Evolutionary conservation across 768 basidiomycete genomes (phyloP).

Genomic region (Candolleomyces eurysporus): DNA sequence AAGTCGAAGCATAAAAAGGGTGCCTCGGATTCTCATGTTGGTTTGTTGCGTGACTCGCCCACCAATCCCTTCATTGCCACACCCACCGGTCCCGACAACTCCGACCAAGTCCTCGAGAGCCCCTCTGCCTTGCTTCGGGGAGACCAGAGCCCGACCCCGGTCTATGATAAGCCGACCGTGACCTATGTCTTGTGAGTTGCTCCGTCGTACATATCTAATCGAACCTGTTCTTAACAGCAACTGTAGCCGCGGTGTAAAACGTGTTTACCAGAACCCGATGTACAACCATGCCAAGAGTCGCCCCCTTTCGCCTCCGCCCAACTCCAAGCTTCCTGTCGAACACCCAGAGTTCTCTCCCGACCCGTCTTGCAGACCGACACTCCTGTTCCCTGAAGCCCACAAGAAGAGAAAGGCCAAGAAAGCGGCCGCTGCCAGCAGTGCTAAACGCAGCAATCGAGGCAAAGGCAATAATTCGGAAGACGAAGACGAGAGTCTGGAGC

Average conservation of each 20-base stretch:
- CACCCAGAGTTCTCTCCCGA: slow-evolving; percentile 67
- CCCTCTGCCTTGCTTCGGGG: slow-evolving; percentile 15
- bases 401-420: slow-evolving; percentile 13
- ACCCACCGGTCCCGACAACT: slow-evolving; percentile 31
- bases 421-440: not conserved
- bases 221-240: not conserved
- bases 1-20: slow-evolving; percentile 32
- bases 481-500: slow-evolving; percentile 3
- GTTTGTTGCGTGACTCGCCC: slow-evolving; percentile 52
- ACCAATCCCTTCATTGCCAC: slow-evolving; percentile 68
- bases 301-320: slow-evolving; percentile 41
- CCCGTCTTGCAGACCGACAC: slow-evolving; percentile 51
- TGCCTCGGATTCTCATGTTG: slow-evolving; percentile 18
- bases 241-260: slow-evolving; percentile 64
- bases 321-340: slow-evolving; percentile 53
- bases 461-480: slow-evolving; percentile 8
- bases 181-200: slow-evolving; percentile 71
- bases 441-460: not conserved
- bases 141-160: slow-evolving; percentile 22
- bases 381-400: slow-evolving; percentile 47
- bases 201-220: slow-evolving; percentile 18
- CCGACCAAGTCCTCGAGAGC: slow-evolving; percentile 28
- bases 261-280: slow-evolving; percentile 61
- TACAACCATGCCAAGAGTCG: slow-evolving; percentile 45
- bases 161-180: slow-evolving; percentile 59